A percentile compares a stretch with the other conserved stretches of the same genome.
Evolutionary conservation across 2,329 filamentous ascomycete genomes (phyloP).

Genomic region (Alternaria sp.): DNA sequence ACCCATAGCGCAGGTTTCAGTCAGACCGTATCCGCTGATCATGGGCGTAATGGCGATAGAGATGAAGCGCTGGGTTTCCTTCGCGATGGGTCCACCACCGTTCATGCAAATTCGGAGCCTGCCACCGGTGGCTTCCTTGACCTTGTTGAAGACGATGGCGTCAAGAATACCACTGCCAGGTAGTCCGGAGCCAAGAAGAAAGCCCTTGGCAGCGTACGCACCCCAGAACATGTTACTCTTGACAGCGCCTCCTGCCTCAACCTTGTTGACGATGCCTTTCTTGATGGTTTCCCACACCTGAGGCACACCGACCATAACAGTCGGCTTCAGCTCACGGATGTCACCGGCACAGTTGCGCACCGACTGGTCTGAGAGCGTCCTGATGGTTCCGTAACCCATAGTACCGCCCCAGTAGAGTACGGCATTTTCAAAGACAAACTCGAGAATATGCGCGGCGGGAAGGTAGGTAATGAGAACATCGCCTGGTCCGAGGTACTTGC

Average conservation of each 20-base stretch:
- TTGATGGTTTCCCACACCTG: constrained; percentile 97
- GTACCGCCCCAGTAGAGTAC: constrained; percentile 89
- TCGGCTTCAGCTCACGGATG: constrained; percentile 89
- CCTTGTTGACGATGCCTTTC: constrained; percentile 87
- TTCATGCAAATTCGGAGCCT: constrained; percentile 90
- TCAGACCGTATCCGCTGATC: constrained; percentile 93
- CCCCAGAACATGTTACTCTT: constrained; percentile 82
- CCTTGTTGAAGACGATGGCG: constrained; percentile 86
- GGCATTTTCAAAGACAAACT: constrained; percentile 94
- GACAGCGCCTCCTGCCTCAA: constrained; percentile 75
- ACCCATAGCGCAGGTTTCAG: constrained; percentile 88
- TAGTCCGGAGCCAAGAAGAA: constrained; percentile 67
- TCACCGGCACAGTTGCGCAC: constrained; percentile 92
- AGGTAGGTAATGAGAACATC: constrained; percentile 91
- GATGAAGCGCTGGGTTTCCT: constrained; percentile 88
- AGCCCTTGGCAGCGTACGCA: constrained; percentile 68
- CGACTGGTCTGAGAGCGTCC: constrained; percentile 85
- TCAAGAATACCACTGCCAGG: constrained; percentile 78
- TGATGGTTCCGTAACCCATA: constrained; percentile 91
- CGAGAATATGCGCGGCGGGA: constrained; percentile 93
- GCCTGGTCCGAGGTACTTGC: constrained; percentile 76
- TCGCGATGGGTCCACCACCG: constrained; percentile 88
- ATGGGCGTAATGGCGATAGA: constrained; percentile 93
- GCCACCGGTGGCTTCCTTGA: constrained; percentile 90
- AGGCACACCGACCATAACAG: constrained; percentile 91